Conservation (phyloP, 2,329 filamentous ascomycete species). For the Hymenoscyphus occultus region DNA sequence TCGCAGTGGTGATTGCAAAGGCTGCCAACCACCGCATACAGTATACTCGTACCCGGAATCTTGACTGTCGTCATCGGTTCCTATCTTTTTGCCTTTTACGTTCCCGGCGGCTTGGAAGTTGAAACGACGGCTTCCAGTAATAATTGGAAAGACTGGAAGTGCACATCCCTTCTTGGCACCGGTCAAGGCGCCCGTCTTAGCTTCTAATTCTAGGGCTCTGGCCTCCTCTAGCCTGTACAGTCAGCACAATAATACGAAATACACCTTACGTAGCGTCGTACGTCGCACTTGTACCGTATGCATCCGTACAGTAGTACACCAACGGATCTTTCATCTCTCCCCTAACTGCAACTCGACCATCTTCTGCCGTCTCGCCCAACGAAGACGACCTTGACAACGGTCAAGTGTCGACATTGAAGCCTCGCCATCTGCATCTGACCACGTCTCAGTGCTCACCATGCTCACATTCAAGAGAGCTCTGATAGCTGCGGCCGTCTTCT, state of each 20-base stretch:
- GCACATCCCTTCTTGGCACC: background rate
- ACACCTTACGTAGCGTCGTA: background rate
- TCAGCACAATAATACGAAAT: background rate
- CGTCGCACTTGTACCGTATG: no score
- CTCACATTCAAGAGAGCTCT: slow-evolving; percentile 75
- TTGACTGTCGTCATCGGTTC: background rate
- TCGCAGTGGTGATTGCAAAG: background rate
- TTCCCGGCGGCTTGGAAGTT: background rate
- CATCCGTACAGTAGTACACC: background rate
- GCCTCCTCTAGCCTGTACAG: no score
- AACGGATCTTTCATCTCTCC: background rate
- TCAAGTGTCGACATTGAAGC: slow-evolving; percentile 2
- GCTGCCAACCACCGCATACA: background rate
- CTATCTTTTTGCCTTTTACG: background rate
- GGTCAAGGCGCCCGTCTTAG: slow-evolving; percentile 1
- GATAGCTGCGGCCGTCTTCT: slow-evolving; percentile 64
- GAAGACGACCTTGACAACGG: background rate
- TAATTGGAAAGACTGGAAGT: no score
- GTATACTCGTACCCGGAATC: background rate
- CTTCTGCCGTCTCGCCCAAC: background rate
- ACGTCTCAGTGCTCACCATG: slow-evolving; percentile 51
- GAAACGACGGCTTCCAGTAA: background rate
- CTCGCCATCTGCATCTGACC: background rate
- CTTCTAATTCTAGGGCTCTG: background rate
- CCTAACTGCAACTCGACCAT: background rate